Base-by-base conservation (phyloP, 2,329 filamentous ascomycete genomes). In the Seiridium cupressi region DNA sequence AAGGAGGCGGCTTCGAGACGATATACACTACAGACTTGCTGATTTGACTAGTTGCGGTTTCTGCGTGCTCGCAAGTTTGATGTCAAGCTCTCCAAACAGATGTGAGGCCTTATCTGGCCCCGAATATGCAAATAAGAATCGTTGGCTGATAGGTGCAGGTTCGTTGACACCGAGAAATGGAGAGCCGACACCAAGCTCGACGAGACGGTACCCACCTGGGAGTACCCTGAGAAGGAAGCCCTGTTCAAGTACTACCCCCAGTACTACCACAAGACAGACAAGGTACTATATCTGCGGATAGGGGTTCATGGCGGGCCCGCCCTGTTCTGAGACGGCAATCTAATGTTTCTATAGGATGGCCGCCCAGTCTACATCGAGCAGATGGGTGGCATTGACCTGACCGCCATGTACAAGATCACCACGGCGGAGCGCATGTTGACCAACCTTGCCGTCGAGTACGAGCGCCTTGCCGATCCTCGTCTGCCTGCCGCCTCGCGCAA, bases 181-280 rank as follows among this genome's bases (percentile, higher is more conserved):
- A 88, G 95, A 75, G 88, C 89, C 75, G 87, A 93, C 60, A 95
- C 90, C 66, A 87, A 90, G 64, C 90, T 96, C 38, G 92, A 97
- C 77, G 84, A 93, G 65, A 84, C 92, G 44, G 86, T 94, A 58
- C 87, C 86, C 64, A 89, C 80, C 68, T 97, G 96, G 82, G 88
- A 95, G 62, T 97, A 97, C 81, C 83, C 84, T 64, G 93, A 97
- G 84, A 95, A 94, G 77, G 71, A 85, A 59, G 76, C 94, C 73
- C 85, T 99, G 61, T 91, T 91, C 77, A 82, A 94, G 78, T 97
- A 91, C 83, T 99, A 99, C 80, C 92, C 92, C 53, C 95, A 99
- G 80, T 99, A 95, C 83, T 99, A 99, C 82, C 95, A 99, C 86
- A 97, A 97, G 82, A 94, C 88, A 10, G 92, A 95, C 79, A 93